Conservation (phyloP, 2,329 filamentous ascomycete species). For the Nothomitra cinnamomea region DNA sequence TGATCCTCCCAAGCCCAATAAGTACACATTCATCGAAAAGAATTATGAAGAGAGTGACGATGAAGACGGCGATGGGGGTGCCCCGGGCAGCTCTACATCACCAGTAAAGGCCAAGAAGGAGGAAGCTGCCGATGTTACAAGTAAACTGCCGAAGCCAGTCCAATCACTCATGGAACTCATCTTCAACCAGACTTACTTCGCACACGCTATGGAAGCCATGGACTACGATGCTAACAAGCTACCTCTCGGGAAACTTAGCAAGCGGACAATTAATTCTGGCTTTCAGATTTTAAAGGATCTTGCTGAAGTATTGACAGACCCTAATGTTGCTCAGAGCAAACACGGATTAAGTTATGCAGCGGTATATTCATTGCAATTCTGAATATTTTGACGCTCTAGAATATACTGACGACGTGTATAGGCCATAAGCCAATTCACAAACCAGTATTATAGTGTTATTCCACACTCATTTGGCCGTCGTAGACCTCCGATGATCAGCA, state of each 20-base stretch:
- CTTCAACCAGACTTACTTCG: conserved; percentile 62
- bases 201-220: conserved; percentile 44
- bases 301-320: conserved; percentile 44
- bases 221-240: conserved; percentile 63
- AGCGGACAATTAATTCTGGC: conserved; percentile 55
- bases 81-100: conserved; percentile 6
- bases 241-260: conserved; percentile 70
- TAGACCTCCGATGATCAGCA: conserved; percentile 50
- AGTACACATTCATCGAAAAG: conserved; percentile 68
- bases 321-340: conserved; percentile 26
- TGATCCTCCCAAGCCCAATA: conserved; percentile 30
- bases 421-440: conserved; percentile 49
- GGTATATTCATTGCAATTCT: background rate
- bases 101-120: conserved; percentile 14
- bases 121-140: conserved; percentile 24
- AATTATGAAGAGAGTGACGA: conserved; percentile 56
- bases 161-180: conserved; percentile 63
- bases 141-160: conserved; percentile 40
- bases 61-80: conserved; percentile 26
- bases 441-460: conserved; percentile 65
- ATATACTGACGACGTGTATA: background rate
- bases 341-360: conserved; percentile 23
- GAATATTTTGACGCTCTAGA: background rate
- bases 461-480: conserved; percentile 66
- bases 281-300: conserved; percentile 65